Evolutionary conservation across 176 grass and related monocot species (phyloP).

Genomic region (Aegilops speltoides): DNA sequence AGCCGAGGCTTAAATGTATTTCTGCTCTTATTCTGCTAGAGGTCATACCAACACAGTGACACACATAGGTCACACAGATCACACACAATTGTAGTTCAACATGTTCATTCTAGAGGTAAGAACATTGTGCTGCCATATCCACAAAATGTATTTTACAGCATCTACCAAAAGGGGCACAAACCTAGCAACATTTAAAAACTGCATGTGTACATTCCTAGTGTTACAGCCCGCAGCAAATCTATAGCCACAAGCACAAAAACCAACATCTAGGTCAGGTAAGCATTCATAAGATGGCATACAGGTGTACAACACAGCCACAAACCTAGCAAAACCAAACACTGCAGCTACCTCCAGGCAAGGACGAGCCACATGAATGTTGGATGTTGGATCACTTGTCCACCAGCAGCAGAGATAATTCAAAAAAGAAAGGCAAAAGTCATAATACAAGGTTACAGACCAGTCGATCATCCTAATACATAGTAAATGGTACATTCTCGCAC

Average conservation of each 20-base stretch:
- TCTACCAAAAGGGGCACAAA: not conserved
- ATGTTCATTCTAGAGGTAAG: not conserved
- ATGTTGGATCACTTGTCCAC: not conserved
- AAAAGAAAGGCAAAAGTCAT: not conserved
- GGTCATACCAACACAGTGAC: too few species aligned
- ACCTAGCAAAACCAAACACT: not conserved
- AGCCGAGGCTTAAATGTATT: too few species aligned
- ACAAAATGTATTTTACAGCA: not conserved
- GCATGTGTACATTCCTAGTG: not conserved
- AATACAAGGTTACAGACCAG: conserved; percentile 24
- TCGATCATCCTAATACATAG: conserved; percentile 28
- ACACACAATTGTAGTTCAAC: not conserved
- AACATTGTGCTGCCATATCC: not conserved
- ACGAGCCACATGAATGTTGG: not conserved
- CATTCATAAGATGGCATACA: not conserved
- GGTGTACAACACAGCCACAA: conserved; percentile 1
- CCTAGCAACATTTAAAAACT: not conserved
- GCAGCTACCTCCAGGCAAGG: not conserved
- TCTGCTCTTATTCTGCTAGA: not conserved
- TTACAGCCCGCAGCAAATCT: not conserved
- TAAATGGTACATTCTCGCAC: conserved; percentile 7
- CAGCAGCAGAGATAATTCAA: not conserved
- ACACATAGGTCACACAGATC: not conserved
- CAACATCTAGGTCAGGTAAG: not conserved
- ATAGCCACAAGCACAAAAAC: not conserved